A percentile compares a stretch with the other conserved stretches of the same genome.
Evolutionary conservation across 73 alveolate genomes (phyloP).

Genomic region (Paramecium primaurelia): DNA sequence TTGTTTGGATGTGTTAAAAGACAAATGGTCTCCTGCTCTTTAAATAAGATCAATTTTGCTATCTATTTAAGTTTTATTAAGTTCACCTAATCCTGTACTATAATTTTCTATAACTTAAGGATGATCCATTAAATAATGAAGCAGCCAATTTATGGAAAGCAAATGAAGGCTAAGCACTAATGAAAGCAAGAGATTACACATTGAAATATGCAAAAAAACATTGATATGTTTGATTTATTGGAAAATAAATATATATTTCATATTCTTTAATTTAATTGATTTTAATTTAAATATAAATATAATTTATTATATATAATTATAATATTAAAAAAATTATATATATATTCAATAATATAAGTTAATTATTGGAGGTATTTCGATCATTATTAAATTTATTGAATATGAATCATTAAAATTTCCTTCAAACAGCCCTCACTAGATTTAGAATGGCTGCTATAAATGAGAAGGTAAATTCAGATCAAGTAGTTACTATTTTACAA

Average conservation of each 20-base stretch:
- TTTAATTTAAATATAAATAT: neutral
- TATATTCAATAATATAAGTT: neutral
- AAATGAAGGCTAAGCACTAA: constrained; percentile 81
- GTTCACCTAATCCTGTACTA: constrained; percentile 79
- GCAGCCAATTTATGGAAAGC: constrained; percentile 85
- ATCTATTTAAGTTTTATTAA: constrained; percentile 81
- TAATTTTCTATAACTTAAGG: constrained; percentile 34
- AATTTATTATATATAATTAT: neutral
- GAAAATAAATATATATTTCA: neutral
- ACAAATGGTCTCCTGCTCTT: constrained; percentile 95
- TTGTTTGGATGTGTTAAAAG: constrained; percentile 87
- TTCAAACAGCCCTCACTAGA: neutral
- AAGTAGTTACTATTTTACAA: neutral
- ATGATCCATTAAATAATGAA: constrained; percentile 90
- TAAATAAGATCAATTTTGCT: constrained; percentile 87
- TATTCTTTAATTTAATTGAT: neutral
- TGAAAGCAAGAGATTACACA: constrained; percentile 89
- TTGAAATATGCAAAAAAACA: constrained; percentile 67
- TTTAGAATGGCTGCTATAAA: neutral
- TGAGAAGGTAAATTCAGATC: neutral
- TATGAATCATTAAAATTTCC: neutral
- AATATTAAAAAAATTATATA: neutral
- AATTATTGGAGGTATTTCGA: neutral
- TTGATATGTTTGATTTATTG: neutral
- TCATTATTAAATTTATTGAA: neutral